Evolutionary conservation across 768 basidiomycete species (phyloP), one percentile per base, ranked within the genome.

Genomic region (Dendrothele bispora): DNA sequence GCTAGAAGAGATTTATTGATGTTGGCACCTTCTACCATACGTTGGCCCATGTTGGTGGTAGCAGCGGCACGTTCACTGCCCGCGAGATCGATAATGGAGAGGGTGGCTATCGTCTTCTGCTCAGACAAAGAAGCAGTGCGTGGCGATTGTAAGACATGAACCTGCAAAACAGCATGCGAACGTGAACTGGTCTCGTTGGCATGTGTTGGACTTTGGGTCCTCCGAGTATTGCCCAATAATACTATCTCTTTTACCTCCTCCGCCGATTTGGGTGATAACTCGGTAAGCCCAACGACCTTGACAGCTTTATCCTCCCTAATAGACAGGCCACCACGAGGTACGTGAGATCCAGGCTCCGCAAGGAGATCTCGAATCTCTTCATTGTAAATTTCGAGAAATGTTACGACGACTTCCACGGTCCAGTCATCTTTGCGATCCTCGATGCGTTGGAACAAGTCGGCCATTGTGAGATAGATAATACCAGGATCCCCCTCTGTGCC

Each of bases 1-100:
- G 97, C 94, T 46, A 99, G 84, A 18, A 99, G 83, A 25, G 95
- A 98, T 65, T 98, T 95, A 72, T 99, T 99, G 73, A 99, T 99
- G 63, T 98, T 98, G 49, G 95, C 95, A 28, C 97, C 97, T 64
- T 99, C 97, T 29, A 95, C 85, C 90, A 98, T 95, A 17, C 97
- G 86, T 59, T 95, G 89, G 24, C 97, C 97, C 86, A 97, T 95
- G 67, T 99, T 99, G 29, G 80, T 85, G 6, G 95, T 98, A 0
- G 94, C 97, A 15, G 94, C 89, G 15, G 97, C 97, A 12, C 97
- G 84, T 63, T 99, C 97, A 57, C 92, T 95, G 22, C 97, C 97
- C 5, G 97, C 97, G 48, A 99, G 76, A 70, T 99, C 97, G 60
- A 99, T 99, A 60, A 99, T 98, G 20, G 93, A 95, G 12, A 99